Evolutionary conservation across 1,284 basidiomycete genomes (phyloP).

Genomic region (Malassezia cuniculi): DNA sequence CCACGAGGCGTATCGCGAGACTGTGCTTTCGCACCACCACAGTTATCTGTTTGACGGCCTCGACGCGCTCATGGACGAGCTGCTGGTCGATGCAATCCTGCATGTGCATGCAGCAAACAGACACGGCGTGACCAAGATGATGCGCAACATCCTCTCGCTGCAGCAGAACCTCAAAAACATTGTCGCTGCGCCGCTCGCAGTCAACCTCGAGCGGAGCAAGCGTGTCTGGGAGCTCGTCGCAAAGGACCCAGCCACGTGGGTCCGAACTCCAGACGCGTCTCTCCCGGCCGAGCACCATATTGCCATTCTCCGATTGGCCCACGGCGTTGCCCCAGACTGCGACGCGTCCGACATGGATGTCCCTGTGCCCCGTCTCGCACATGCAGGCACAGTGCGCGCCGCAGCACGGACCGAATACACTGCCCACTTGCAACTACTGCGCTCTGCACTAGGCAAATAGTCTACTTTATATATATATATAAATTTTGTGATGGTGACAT

Average conservation of each 20-base stretch:
- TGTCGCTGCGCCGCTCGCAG: slow-evolving; percentile 47
- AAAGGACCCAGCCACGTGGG: slow-evolving; percentile 11
- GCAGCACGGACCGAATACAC: no score
- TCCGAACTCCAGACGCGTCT: not conserved
- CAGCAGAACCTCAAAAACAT: slow-evolving; percentile 71
- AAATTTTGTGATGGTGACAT: no score
- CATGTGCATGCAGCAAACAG: slow-evolving; percentile 60
- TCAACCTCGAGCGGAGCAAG: slow-evolving; percentile 63
- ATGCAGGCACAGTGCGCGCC: no score
- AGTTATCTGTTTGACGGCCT: slow-evolving; percentile 80
- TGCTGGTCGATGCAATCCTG: slow-evolving; percentile 64
- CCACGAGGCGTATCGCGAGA: slow-evolving; percentile 52
- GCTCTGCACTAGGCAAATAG: no score
- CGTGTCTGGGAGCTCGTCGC: slow-evolving; percentile 57
- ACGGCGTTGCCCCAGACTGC: no score
- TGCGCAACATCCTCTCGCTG: slow-evolving; percentile 76
- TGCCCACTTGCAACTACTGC: no score
- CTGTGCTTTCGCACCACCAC: slow-evolving; percentile 17
- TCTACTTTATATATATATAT: no score
- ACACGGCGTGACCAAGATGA: slow-evolving; percentile 73
- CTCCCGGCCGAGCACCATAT: not conserved
- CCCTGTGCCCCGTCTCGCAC: no score
- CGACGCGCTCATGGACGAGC: slow-evolving; percentile 69
- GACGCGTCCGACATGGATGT: no score
- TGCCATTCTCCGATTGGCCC: not conserved